Percentiles rank a stretch among this genome's conserved stretches.
These are phyloP conservation scores for Plasmodium gonderi DNA, from an alignment of 169 alveolate genomes.

Conservation along the genomic window DNA sequence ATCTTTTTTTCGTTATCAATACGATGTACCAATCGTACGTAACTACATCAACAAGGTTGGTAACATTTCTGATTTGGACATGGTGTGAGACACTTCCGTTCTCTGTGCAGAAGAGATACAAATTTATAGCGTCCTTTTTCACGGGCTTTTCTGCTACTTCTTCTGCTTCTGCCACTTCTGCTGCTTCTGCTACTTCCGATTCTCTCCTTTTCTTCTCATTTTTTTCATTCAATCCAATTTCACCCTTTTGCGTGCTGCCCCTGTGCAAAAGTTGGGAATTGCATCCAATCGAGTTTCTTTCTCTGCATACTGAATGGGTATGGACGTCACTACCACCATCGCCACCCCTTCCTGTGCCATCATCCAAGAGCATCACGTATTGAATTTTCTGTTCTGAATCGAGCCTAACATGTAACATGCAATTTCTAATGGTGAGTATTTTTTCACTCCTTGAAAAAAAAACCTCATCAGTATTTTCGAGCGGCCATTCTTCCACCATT, in stretches of 20 bases:
- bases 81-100: not conserved
- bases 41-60: conserved; percentile 20
- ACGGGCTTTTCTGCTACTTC: not conserved
- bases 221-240: not conserved
- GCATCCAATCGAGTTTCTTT: no score
- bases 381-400: not conserved
- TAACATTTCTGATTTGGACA: conserved; percentile 17
- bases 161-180: not conserved
- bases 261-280: not conserved
- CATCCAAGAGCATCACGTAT: conserved; percentile 15
- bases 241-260: not conserved
- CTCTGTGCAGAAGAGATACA: conserved; percentile 24
- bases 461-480: no score
- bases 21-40: conserved; percentile 14
- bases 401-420: not conserved
- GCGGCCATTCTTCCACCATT: no score
- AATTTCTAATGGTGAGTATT: not conserved
- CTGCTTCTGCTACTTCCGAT: not conserved
- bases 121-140: not conserved
- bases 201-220: no score
- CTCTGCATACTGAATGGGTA: no score
- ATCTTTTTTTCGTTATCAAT: conserved; percentile 14
- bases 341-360: no score
- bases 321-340: not conserved
- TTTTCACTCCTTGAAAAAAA: not conserved